These are phyloP conservation scores for Nicotiana otophora DNA, from an alignment of 257 asterid species.

Conservation along the genomic window DNA sequence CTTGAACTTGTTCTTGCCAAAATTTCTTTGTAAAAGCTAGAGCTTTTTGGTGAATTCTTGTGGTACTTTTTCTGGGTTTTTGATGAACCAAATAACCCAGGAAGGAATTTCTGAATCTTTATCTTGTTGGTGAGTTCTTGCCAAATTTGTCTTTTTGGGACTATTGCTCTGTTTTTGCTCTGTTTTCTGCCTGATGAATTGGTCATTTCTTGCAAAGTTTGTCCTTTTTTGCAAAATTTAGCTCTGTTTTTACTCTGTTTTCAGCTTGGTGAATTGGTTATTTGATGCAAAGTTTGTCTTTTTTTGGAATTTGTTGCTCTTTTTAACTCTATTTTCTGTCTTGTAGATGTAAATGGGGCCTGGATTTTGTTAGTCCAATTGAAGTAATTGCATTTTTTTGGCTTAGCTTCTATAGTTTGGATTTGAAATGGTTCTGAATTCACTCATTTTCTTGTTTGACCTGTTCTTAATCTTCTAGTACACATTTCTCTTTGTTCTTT, in stretches of 20 bases:
- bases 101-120: neutral
- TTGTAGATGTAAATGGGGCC: too few species aligned
- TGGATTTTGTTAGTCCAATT: too few species aligned
- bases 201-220: too few species aligned
- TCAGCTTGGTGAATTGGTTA: neutral
- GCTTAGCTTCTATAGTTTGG: neutral
- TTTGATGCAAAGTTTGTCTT: neutral
- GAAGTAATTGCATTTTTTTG: too few species aligned
- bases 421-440: neutral
- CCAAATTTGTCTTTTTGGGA: neutral
- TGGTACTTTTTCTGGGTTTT: neutral
- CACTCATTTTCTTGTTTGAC: neutral
- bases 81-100: neutral
- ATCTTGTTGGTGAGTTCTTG: neutral
- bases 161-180: too few species aligned
- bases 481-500: neutral
- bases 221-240: too few species aligned
- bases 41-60: neutral
- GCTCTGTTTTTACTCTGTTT: neutral
- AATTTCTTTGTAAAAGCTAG: neutral
- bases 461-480: neutral
- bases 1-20: neutral
- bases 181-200: too few species aligned
- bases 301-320: too few species aligned
- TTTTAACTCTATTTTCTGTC: too few species aligned